Evolutionary conservation across 768 basidiomycete species (phyloP).

Genomic region (Lactarius vividus): DNA sequence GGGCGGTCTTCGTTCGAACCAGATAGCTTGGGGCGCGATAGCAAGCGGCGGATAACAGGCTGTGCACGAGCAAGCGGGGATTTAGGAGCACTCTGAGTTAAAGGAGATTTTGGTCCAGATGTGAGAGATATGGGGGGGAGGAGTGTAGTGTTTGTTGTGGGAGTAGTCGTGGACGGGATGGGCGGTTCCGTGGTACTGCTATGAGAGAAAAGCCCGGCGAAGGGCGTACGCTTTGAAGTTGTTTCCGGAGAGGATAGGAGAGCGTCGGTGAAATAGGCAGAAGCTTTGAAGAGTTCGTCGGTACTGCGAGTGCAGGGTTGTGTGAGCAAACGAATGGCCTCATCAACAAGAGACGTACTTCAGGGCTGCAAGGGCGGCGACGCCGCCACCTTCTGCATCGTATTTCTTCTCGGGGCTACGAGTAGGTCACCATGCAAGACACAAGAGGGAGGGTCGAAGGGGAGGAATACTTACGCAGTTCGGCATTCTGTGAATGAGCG

Average conservation of each 20-base stretch:
- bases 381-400: slow-evolving; percentile 53
- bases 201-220: slow-evolving; percentile 2
- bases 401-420: slow-evolving; percentile 63
- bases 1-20: slow-evolving; percentile 12
- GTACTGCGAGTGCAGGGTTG: slow-evolving; percentile 41
- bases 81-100: slow-evolving; percentile 11
- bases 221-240: slow-evolving; percentile 1
- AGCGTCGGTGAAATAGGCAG: slow-evolving; percentile 70
- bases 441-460: not conserved
- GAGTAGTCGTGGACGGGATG: slow-evolving; percentile 16
- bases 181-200: slow-evolving; percentile 10
- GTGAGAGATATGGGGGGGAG: slow-evolving; percentile 13
- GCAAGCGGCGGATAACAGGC: slow-evolving; percentile 24
- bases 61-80: slow-evolving; percentile 22
- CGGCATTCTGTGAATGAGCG: slow-evolving; percentile 51
- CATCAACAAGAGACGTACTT: slow-evolving; percentile 43
- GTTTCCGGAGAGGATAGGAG: slow-evolving; percentile 27
- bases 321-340: not conserved
- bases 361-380: slow-evolving; percentile 67
- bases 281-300: slow-evolving; percentile 75
- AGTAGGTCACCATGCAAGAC: not conserved
- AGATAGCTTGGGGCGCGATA: slow-evolving; percentile 26
- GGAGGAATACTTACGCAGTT: slow-evolving; percentile 39
- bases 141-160: slow-evolving; percentile 10
- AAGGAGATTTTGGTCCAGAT: slow-evolving; percentile 9